Evolutionary conservation across 2,329 filamentous ascomycete genomes (phyloP), one percentile per base, ranked within the genome.

Genomic region (Aspergillus sp.): DNA sequence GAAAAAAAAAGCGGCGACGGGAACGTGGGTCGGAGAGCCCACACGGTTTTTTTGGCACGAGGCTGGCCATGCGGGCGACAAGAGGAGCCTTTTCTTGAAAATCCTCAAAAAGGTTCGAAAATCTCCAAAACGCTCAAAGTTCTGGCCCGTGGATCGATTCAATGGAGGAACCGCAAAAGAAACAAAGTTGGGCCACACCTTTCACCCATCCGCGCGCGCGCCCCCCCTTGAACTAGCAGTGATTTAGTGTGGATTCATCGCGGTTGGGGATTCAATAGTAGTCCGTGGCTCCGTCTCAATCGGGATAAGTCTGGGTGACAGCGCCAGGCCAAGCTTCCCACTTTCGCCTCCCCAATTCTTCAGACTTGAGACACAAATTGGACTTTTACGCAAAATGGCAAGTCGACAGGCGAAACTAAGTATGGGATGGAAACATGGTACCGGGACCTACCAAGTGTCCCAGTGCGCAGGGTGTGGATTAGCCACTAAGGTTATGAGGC

Each of bases 1-100:
- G 30, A 12, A 12, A 7, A 25, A 7, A 51, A 49, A 55, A 60
- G 38, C 36, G 19, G 52, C 54, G 25, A 41, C 21, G 45, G 39
- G 17, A 51, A 59, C 51, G 51, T 55, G 51, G 51, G 43, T 55
- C 51, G 45, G 45, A 36, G n/a, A 41, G 8, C 17, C 53, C 59
- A 61, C 56, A 53, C 56, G 45, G 38, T 3, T 12, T 36, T 32
- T 36, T 41, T 47, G 38, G 56, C 59, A 61, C 59, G 59, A 61
- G 59, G 59, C 38, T 43, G 25, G 59, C 59, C 56, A 61, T 59
- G 59, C 30, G 50, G 32, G 32, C 32, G 32, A 36, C 32, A 36
- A 25, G 53, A 45, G 30, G 28, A 21, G 30, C 39, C 28, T 45
- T 30, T 30, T 23, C 39, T 28, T 30, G 32, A 36, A 36, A 36